A percentile compares a stretch with the other conserved stretches of the same genome.
Evolutionary conservation across 2,329 filamentous ascomycete species (phyloP).

Genomic region (Arthrobotrys conoides): DNA sequence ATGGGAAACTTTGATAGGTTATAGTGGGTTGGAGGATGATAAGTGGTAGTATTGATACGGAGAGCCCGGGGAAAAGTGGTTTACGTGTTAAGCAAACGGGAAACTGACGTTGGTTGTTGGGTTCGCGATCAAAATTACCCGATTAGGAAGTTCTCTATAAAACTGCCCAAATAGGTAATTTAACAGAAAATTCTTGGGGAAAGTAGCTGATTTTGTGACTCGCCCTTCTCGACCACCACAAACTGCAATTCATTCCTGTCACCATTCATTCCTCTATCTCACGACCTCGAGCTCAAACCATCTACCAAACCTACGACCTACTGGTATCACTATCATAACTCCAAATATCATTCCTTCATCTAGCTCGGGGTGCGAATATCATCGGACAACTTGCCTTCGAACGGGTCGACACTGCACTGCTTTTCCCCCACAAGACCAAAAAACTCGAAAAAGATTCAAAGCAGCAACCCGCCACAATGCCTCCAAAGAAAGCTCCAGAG

Average conservation of each 20-base stretch:
- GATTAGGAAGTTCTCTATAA: not conserved
- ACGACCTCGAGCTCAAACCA: constrained; percentile 9
- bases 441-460: not conserved
- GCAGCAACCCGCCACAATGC: constrained; percentile 61
- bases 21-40: constrained; percentile 8
- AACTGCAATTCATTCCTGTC: constrained; percentile 14
- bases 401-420: not conserved
- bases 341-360: not conserved
- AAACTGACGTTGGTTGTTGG: constrained; percentile 8
- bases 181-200: constrained; percentile 11
- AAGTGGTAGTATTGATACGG: not conserved
- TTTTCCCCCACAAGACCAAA: constrained; percentile 25
- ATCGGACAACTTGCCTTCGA: not conserved
- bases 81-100: constrained; percentile 49
- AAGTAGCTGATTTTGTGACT: constrained; percentile 47
- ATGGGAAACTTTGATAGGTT: not conserved
- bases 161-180: constrained; percentile 25
- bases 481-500: constrained; percentile 63
- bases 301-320: not conserved
- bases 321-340: not conserved
- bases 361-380: not conserved
- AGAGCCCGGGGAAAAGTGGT: constrained; percentile 37
- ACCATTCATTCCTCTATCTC: constrained; percentile 8
- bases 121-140: constrained; percentile 53
- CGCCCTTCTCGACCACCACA: constrained; percentile 42